Base-by-base conservation (phyloP, 2,329 filamentous ascomycete genomes). In the Fusarium euwallaceae region DNA sequence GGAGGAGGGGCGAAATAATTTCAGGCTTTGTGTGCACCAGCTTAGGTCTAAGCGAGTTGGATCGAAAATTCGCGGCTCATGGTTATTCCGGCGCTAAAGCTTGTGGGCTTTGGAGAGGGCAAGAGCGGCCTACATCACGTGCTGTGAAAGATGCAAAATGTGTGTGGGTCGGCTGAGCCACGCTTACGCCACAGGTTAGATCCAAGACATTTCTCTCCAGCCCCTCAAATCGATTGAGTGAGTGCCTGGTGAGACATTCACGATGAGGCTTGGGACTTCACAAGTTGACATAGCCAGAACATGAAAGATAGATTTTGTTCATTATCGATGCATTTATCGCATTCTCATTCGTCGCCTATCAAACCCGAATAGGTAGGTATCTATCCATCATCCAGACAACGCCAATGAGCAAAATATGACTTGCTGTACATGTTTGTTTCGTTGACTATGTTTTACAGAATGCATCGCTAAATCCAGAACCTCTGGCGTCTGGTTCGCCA, bases 1-100 rank as follows among this genome's bases (percentile, higher is more conserved):
- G 79, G 80, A 83, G 81, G 83, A 83, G 81, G 81, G 81, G 80
- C 78, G 81, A 81, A 82, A 83, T 83, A 82, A 83, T 81, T 84
- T 83, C 76, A 81, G 79, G 81, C 74, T 82, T 82, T 83, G 82
- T 84, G 83, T 83, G 81, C 81, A 80, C 68, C 79, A 78, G 75
- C 80, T 81, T 81, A 80, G 80, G 80, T 81, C 82, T 84, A 83
- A 83, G 81, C 81, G 81, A 83, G 75, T 69, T 74, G 72, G 72
- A 74, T 71, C 51, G 65, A 76, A 78, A 79, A 73, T 65, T 70
- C 48, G 61, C 78, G 79, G 78, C 59, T 27, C 68, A 74, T 75
- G 43, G 72, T 81, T 81, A 64, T 78, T 81, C 80, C 80, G 79
- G 61, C 53, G 60, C 72, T 74, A 78, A 71, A 55, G 67, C 34